These are phyloP conservation scores for Maudiozyma pseudohumilis DNA, from an alignment of 805 yeast genomes.

Conservation along the genomic window DNA sequence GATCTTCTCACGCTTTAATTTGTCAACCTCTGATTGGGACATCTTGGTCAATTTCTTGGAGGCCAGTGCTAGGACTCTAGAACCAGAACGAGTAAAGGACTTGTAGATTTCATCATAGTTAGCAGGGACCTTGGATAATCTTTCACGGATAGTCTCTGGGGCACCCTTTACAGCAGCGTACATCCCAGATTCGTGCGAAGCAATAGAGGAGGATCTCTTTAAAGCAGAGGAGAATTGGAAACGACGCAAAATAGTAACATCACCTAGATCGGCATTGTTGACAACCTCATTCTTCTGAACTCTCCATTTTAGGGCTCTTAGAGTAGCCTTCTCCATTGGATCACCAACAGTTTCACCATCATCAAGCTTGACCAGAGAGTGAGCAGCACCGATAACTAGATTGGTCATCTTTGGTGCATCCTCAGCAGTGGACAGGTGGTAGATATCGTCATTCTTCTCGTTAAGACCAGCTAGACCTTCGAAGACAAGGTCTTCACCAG, in stretches of 20 bases:
- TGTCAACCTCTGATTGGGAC: constrained; percentile 40
- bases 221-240: constrained; percentile 95
- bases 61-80: constrained; percentile 93
- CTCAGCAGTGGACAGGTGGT: constrained; percentile 40
- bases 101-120: constrained; percentile 79
- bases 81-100: constrained; percentile 87
- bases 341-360: constrained; percentile 98
- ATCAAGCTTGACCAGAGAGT: constrained; percentile 86
- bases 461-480: constrained; percentile 89
- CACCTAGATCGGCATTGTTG: constrained; percentile 35
- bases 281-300: constrained; percentile 70
- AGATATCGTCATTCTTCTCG: constrained; percentile 36
- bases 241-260: constrained; percentile 72
- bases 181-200: constrained; percentile 45
- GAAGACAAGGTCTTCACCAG: constrained; percentile 91
- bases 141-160: constrained; percentile 83
- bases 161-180: constrained; percentile 94
- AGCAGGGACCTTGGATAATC: constrained; percentile 62
- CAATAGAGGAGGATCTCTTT: constrained; percentile 87
- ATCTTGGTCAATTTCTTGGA: constrained; percentile 59
- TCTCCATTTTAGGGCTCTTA: constrained; percentile 78
- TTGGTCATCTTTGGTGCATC: constrained; percentile 65
- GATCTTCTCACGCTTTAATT: constrained; percentile 62
- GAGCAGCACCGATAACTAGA: constrained; percentile 84
- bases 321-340: constrained; percentile 97